Evolutionary conservation across 202 grass and related monocot species (phyloP).

Genomic region (Zizania palustris): DNA sequence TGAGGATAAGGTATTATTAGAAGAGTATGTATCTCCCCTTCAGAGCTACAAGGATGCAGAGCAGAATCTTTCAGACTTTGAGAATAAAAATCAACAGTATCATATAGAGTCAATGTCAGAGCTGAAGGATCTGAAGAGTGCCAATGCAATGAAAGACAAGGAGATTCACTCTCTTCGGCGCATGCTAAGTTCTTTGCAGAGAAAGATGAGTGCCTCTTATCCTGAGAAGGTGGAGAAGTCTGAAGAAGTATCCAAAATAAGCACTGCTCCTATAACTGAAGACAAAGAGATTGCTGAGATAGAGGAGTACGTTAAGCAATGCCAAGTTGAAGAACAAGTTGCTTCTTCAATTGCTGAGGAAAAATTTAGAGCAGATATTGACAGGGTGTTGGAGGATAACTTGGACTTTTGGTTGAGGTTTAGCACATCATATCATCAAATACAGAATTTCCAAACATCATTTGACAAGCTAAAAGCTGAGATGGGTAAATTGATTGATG

Average conservation of each 20-base stretch:
- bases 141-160: constrained; percentile 78
- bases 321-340: constrained; percentile 50
- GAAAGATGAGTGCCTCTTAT: constrained; percentile 50
- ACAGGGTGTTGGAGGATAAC: constrained; percentile 76
- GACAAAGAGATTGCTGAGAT: constrained; percentile 50
- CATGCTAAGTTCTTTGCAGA: constrained; percentile 79
- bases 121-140: constrained; percentile 70
- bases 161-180: constrained; percentile 76
- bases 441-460: constrained; percentile 72
- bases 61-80: constrained; percentile 60
- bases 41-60: constrained; percentile 73
- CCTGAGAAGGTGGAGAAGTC: constrained; percentile 51
- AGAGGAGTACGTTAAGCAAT: constrained; percentile 72
- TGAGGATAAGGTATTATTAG: constrained; percentile 51
- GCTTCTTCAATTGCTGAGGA: constrained; percentile 53
- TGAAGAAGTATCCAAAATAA: constrained; percentile 47
- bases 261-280: constrained; percentile 39
- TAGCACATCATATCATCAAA: constrained; percentile 91
- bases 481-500: constrained; percentile 58
- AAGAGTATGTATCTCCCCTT: constrained; percentile 58
- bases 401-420: constrained; percentile 98
- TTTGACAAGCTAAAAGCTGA: constrained; percentile 66
- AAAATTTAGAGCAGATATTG: constrained; percentile 74
- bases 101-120: constrained; percentile 68
- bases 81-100: constrained; percentile 64